Conservation (phyloP, 352 stramenopile species). For the Phytophthora fragariaefolia region DNA sequence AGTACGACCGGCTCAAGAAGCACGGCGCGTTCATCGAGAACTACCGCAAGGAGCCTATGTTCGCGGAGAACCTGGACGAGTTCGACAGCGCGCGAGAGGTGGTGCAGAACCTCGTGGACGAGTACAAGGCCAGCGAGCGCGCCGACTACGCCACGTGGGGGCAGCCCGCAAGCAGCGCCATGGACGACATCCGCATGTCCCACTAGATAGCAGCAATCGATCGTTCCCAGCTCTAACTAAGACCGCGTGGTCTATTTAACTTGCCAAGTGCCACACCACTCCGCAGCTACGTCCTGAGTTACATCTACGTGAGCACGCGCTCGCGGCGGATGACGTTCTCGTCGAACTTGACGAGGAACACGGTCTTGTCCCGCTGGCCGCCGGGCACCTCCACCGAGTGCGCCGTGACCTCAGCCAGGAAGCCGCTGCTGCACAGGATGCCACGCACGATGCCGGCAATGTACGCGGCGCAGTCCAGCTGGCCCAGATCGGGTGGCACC, state of each 20-base stretch:
- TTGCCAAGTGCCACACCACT: too few relatives aligned
- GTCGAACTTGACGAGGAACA: conserved; percentile 90
- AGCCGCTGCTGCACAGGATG: conserved; percentile 84
- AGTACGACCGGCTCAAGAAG: conserved; percentile 98
- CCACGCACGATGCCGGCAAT: conserved; percentile 95
- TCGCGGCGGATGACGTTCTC: conserved; percentile 84
- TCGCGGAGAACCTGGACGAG: conserved; percentile 89
- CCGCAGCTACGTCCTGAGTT: too few relatives aligned
- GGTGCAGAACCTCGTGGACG: conserved; percentile 84
- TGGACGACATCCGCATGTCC: conserved; percentile 63
- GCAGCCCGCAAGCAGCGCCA: conserved; percentile 35
- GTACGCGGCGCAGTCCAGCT: conserved; percentile 97
- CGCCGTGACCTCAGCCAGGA: conserved; percentile 82
- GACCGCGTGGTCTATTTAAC: conserved; percentile 51
- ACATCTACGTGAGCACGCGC: conserved; percentile 67
- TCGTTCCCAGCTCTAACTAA: conserved; percentile 18
- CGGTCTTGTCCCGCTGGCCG: conserved; percentile 77
- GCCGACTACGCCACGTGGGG: conserved; percentile 84
- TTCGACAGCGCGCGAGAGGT: conserved; percentile 88
- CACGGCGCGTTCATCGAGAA: conserved; percentile 99
- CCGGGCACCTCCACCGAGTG: conserved; percentile 73
- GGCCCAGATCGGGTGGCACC: conserved; percentile 94
- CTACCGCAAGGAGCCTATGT: conserved; percentile 98
- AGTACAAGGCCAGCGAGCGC: conserved; percentile 86
- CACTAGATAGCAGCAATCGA: conserved; percentile 14